phyloP scores from a whole-genome alignment of 345 rosid genomes.

The Conringia planisiliqua region DNA sequence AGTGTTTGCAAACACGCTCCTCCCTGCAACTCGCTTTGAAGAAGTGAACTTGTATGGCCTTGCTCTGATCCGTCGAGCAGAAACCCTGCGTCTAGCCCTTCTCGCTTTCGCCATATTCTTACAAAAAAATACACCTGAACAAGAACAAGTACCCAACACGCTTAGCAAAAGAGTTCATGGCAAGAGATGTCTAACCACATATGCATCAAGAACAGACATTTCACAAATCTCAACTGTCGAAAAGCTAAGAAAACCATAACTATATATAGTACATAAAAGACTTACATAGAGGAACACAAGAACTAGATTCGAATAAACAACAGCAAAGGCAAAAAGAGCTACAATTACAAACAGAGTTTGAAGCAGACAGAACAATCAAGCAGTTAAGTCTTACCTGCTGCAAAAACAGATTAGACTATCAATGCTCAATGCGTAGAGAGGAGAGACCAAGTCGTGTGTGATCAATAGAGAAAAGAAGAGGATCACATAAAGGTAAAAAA shows the following conservation, averaged over 20 bases:
- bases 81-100: background rate
- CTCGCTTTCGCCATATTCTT: conserved; percentile 9
- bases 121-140: background rate
- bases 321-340: background rate
- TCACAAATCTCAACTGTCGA: background rate
- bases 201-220: background rate
- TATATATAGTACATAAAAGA: background rate
- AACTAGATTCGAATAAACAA: background rate
- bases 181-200: background rate
- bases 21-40: background rate
- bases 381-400: background rate
- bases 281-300: background rate
- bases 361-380: background rate
- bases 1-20: background rate
- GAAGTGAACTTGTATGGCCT: conserved; percentile 11
- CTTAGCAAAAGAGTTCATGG: background rate
- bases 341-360: background rate
- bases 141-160: background rate
- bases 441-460: background rate
- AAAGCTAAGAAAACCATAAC: background rate
- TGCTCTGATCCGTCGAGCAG: conserved; percentile 16
- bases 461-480: background rate
- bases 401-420: background rate
- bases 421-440: background rate
- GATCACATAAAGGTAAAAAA: background rate